Percentiles rank a stretch among this genome's conserved stretches.
Evolutionary conservation across 495 filamentous ascomycete species (phyloP).

Genomic region (Mytilinidion resinicola): DNA sequence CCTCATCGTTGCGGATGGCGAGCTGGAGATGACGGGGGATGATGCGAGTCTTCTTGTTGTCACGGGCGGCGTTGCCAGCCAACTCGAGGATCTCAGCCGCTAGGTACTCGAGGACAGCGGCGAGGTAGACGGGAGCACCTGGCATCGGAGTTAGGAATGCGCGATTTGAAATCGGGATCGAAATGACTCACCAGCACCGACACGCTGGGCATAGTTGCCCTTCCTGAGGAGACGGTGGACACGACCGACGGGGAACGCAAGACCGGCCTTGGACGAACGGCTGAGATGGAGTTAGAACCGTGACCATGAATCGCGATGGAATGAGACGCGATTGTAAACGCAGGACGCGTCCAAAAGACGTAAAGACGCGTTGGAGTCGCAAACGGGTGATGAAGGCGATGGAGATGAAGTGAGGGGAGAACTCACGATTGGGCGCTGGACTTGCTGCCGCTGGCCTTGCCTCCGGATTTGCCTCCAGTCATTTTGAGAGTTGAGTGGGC

Average conservation of each 20-base stretch:
- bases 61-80: slow-evolving; percentile 95
- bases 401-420: slow-evolving; percentile 12
- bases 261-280: slow-evolving; percentile 97
- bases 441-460: slow-evolving; percentile 96
- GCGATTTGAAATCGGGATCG: slow-evolving; percentile 10
- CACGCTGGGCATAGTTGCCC: slow-evolving; percentile 99
- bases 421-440: slow-evolving; percentile 87
- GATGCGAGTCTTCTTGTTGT: slow-evolving; percentile 99
- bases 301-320: neutral
- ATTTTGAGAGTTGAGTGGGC: slow-evolving; percentile 63
- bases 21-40: slow-evolving; percentile 99
- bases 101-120: slow-evolving; percentile 96
- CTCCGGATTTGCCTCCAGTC: slow-evolving; percentile 98
- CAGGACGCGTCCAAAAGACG: slow-evolving; percentile 27
- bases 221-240: slow-evolving; percentile 99
- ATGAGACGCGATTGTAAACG: slow-evolving; percentile 8
- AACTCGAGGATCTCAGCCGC: slow-evolving; percentile 98
- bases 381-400: slow-evolving; percentile 7
- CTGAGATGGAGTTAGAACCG: slow-evolving; percentile 41
- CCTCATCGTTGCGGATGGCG: slow-evolving; percentile 98
- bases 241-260: slow-evolving; percentile 99
- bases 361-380: slow-evolving; percentile 24
- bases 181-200: slow-evolving; percentile 71
- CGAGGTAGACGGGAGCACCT: slow-evolving; percentile 89
- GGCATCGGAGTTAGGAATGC: slow-evolving; percentile 43